These are phyloP conservation scores for Aureobasidium vineae DNA, from an alignment of 2,329 filamentous ascomycete genomes.

Conservation along the genomic window DNA sequence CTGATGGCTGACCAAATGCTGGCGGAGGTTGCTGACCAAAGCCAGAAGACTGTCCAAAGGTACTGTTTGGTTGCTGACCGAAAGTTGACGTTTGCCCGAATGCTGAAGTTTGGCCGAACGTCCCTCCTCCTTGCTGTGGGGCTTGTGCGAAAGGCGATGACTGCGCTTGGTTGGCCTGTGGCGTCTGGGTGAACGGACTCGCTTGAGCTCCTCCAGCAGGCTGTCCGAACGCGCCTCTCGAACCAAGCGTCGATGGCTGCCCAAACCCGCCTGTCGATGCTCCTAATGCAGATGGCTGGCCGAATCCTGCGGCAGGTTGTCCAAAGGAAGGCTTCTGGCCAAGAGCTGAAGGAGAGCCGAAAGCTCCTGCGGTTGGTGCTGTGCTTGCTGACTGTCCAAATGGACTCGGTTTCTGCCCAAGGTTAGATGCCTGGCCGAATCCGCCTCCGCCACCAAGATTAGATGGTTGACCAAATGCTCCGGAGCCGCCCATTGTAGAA, in stretches of 20 bases:
- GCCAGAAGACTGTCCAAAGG: constrained; percentile 33
- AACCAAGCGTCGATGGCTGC: neutral
- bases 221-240: neutral
- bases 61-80: constrained; percentile 24
- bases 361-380: neutral
- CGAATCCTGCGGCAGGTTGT: constrained; percentile 30
- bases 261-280: neutral
- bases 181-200: constrained; percentile 26
- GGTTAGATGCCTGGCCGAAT: constrained; percentile 28
- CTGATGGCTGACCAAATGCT: constrained; percentile 36
- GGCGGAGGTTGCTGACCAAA: constrained; percentile 27
- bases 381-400: constrained; percentile 22
- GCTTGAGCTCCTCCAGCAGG: constrained; percentile 4
- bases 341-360: constrained; percentile 17
- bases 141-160: constrained; percentile 12
- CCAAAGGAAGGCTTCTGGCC: constrained; percentile 32
- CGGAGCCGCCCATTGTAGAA: constrained; percentile 22
- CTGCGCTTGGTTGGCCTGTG: constrained; percentile 21
- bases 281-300: constrained; percentile 23
- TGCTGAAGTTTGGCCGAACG: neutral
- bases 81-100: constrained; percentile 33
- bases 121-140: neutral
- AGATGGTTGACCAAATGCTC: constrained; percentile 25
- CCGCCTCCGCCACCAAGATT: constrained; percentile 5
- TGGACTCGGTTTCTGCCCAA: constrained; percentile 9